phyloP scores from a whole-genome alignment of 23 red algal genomes.

The Agarophyton chilense region DNA sequence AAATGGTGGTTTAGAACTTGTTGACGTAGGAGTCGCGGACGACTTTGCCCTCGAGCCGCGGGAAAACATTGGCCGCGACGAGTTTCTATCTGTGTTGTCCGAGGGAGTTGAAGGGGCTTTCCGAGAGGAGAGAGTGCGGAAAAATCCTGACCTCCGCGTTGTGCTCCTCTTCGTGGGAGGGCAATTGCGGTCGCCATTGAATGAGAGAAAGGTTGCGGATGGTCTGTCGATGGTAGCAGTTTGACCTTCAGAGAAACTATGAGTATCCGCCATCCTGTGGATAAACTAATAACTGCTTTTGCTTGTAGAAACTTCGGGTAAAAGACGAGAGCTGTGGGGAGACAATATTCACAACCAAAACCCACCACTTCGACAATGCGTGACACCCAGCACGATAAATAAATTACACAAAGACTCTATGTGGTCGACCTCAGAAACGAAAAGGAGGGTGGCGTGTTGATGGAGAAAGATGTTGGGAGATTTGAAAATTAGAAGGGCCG shows the following conservation, averaged over 20 bases:
- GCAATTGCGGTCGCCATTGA: background rate
- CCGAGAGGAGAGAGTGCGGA: constrained; percentile 5
- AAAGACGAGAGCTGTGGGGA: background rate
- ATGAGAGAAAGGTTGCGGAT: background rate
- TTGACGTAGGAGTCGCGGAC: background rate
- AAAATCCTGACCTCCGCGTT: background rate
- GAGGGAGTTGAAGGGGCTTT: background rate
- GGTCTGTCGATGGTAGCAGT: constrained; percentile 4
- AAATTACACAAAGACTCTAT: too few relatives aligned
- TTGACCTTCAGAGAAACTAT: constrained; percentile 9
- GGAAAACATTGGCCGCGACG: background rate
- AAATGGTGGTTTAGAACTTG: background rate
- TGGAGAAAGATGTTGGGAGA: too few relatives aligned
- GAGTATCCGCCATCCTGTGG: background rate
- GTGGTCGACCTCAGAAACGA: too few relatives aligned
- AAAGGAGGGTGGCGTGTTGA: too few relatives aligned
- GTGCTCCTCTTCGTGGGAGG: background rate
- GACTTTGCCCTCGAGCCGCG: background rate
- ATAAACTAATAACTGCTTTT: background rate
- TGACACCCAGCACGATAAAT: too few relatives aligned
- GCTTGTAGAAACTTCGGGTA: background rate
- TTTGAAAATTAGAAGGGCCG: background rate
- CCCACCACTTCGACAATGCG: too few relatives aligned
- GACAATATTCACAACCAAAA: too few relatives aligned
- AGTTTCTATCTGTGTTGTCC: background rate